Evolutionary conservation across 495 filamentous ascomycete species (phyloP).

Genomic region (Neurospora sublineolata): DNA sequence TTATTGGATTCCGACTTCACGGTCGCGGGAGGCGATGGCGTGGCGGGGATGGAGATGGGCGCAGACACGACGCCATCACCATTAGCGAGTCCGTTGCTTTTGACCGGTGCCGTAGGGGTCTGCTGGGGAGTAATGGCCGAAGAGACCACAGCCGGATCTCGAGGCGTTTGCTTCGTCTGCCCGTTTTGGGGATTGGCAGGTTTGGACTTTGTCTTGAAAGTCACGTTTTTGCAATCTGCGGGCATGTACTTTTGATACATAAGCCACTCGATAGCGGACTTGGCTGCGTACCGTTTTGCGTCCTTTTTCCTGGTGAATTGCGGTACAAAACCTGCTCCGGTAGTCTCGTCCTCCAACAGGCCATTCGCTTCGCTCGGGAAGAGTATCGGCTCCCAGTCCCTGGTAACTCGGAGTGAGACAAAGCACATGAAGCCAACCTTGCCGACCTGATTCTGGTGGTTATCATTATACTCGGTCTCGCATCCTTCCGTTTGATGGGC

Average conservation of each 20-base stretch:
- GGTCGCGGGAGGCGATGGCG: not conserved
- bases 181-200: not conserved
- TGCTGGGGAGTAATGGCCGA: not conserved
- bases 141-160: not conserved
- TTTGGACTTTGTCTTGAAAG: constrained; percentile 1
- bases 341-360: constrained; percentile 3
- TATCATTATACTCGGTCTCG: not conserved
- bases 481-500: constrained; percentile 2
- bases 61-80: not conserved
- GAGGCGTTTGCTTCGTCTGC: not conserved
- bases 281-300: constrained; percentile 35
- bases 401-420: constrained; percentile 3
- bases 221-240: constrained; percentile 3
- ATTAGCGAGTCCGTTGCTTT: not conserved
- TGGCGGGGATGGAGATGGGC: not conserved
- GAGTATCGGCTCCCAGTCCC: constrained; percentile 2
- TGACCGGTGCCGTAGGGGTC: not conserved
- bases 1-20: not conserved
- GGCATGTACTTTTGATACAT: constrained; percentile 16
- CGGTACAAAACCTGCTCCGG: constrained; percentile 2
- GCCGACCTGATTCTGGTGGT: not conserved
- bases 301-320: constrained; percentile 30
- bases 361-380: constrained; percentile 21
- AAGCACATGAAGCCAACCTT: constrained; percentile 8
- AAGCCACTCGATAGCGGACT: constrained; percentile 30